Conservation (phyloP, 257 asterid species). For the Galeopsis tetrahit region DNA sequence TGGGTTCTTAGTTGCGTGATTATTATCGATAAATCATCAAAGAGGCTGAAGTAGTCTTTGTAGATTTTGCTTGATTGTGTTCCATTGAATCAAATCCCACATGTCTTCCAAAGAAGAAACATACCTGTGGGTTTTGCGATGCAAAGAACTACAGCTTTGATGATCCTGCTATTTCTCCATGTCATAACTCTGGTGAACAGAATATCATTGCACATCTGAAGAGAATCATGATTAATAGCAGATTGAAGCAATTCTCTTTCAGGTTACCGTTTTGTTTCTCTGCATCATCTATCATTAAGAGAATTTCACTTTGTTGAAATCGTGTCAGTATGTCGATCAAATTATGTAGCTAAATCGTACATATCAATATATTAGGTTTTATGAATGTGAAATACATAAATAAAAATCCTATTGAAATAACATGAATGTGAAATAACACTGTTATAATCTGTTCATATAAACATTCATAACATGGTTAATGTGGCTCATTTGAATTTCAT, state of each 20-base stretch:
- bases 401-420: not conserved
- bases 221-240: not conserved
- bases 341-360: not conserved
- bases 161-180: not conserved
- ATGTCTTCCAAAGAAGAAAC: not conserved
- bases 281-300: not conserved
- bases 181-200: not conserved
- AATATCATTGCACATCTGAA: not conserved
- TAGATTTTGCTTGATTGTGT: not conserved
- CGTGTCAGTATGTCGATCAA: not conserved
- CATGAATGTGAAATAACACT: not conserved
- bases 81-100: not conserved
- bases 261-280: not conserved
- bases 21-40: not conserved
- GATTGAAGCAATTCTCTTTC: not conserved
- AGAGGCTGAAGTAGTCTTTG: not conserved
- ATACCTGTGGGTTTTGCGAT: not conserved
- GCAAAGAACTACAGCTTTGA: not conserved
- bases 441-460: not conserved
- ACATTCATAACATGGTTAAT: not conserved
- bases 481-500: not conserved
- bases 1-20: not conserved
- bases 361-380: not conserved
- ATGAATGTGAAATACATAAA: not conserved
- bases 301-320: conserved; percentile 2